A percentile compares a stretch with the other conserved stretches of the same genome.
Conservation (phyloP, 2,329 filamentous ascomycete species). For the Dryadomyces sulphureus region DNA sequence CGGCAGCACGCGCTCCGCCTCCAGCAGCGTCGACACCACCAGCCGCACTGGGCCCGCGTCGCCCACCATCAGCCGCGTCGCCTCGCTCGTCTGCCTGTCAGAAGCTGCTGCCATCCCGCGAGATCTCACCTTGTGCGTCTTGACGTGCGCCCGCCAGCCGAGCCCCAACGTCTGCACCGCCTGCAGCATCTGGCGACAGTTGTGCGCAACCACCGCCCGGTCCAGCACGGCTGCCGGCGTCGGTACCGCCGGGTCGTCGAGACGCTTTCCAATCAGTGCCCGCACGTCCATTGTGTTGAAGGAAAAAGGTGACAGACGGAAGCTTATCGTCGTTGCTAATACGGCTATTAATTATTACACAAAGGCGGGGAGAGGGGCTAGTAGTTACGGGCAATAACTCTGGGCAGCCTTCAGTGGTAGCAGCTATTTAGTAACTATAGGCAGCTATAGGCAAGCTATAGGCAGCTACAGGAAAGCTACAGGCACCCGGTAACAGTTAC, state of each 20-base stretch:
- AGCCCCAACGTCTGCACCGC: conserved; percentile 43
- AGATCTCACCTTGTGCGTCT: conserved; percentile 81
- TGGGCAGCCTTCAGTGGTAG: too few relatives aligned
- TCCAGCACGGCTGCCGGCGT: conserved; percentile 58
- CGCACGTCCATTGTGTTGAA: conserved; percentile 2
- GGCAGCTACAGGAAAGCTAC: too few relatives aligned
- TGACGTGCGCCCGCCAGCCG: conserved; percentile 63
- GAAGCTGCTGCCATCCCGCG: conserved; percentile 4
- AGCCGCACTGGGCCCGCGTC: conserved; percentile 34
- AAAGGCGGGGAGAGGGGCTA: too few relatives aligned
- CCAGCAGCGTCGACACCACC: conserved; percentile 59
- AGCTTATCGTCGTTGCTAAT: too few relatives aligned
- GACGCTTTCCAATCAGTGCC: conserved; percentile 41
- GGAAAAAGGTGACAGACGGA: not conserved
- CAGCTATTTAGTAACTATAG: too few relatives aligned
- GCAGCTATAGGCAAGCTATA: too few relatives aligned
- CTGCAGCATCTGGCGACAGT: conserved; percentile 58
- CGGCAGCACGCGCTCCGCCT: conserved; percentile 52
- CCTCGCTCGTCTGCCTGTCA: conserved; percentile 12
- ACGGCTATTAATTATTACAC: too few relatives aligned
- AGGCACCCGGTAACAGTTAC: too few relatives aligned
- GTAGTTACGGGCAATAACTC: too few relatives aligned
- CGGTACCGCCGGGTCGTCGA: conserved; percentile 35
- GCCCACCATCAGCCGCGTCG: conserved; percentile 11
- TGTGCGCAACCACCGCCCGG: conserved; percentile 45